Base-by-base conservation (phyloP, 2,329 filamentous ascomycete species). In the Alternaria panax region DNA sequence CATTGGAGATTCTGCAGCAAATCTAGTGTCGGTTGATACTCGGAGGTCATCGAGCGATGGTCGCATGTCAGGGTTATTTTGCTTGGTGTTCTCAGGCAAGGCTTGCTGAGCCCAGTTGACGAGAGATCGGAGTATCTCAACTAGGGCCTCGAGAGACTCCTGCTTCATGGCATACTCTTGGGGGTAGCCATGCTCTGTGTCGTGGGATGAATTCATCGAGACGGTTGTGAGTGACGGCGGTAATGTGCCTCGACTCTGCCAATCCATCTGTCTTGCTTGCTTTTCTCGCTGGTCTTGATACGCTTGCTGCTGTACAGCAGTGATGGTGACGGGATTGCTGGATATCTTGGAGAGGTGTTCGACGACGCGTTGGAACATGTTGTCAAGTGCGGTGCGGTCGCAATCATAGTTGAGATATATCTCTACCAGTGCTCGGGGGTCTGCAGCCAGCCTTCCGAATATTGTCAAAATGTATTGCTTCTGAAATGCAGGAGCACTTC, bases 331-430 rank as follows among this genome's bases (percentile, higher is more conserved):
- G 1, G 93, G 89, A 9, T 89, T 85, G 53, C 91, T 95, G 2
- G 93, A 92, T 69, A 97, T 91, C 69, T 90, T 90, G 30, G 94
- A 95, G 18, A 99, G 82, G 78, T 98, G 93, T 76, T 99, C 96
- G 50, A 99, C 93, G 54, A 98, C 89, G 68, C 86, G 84, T 79
- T 99, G 95, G 77, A 96, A 99, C 78, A 98, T 95, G 78, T 99
- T 99, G 80, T 98, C 94, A 60, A 98, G 87, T 9, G 88, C 88
- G 40, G 92, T 93, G 60, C 94, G 87, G 73, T 98, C 96, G 80
- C 95, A 99, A 76, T 99, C 95, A 74, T 99, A 99, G 78, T 99
- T 99, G 63, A 99, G 86, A 78, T 99, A 99, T 14, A 93, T 90
- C 78, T 99, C 95, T 16, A 99, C 95, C 48, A 99, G 78, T 0